Base-by-base conservation (phyloP, 192 early-diverging fungal species). In the Lunasporangiospora selenospora region DNA sequence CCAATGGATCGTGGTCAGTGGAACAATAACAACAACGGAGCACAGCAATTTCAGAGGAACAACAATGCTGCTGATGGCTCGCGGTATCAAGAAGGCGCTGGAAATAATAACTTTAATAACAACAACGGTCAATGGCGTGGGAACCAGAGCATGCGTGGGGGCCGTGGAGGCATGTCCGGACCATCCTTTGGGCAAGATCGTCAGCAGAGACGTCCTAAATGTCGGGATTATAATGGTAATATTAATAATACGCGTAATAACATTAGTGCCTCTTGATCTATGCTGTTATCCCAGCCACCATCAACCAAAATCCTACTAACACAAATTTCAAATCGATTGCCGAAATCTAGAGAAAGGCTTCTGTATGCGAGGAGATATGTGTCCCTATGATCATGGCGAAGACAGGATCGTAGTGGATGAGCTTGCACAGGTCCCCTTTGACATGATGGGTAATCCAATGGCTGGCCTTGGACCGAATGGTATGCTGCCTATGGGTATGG, bases 171-270 rank as follows among this genome's bases (percentile, higher is more conserved):
- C n/a, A 66, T 66, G 38, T 70, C 34, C 9, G 60, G 77, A 15
- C 70, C 30, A 18, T 70, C 62, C 2, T 75, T 56, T 47, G 59
- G 60, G 4, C 70, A 79, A 33, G 56, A 67, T 31, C 41, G 71
- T 12, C 63, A 45, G n/a, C 36, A 63, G 4, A 54, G 63, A 19
- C 81, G 79, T n/a, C 77, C 65, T 18, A 77, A 75, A 45, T 92
- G 92, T 56, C 83, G 82, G 26, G 91, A 93, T 62, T 92, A 92
- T 75, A 85, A 91, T 77, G 89, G 92, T 92, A 69, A n/a, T n/a
- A n/a, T n/a, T n/a, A n/a, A n/a, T n/a, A n/a, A n/a, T n/a, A n/a
- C n/a, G n/a, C n/a, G n/a, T n/a, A n/a, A n/a, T n/a, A n/a, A n/a
- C n/a, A n/a, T n/a, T n/a, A n/a, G n/a, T n/a, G n/a, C n/a, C n/a